Percentiles rank a stretch among this genome's conserved stretches.
Conservation (phyloP, 768 basidiomycete species). For the Pleurotus ostreatus region DNA sequence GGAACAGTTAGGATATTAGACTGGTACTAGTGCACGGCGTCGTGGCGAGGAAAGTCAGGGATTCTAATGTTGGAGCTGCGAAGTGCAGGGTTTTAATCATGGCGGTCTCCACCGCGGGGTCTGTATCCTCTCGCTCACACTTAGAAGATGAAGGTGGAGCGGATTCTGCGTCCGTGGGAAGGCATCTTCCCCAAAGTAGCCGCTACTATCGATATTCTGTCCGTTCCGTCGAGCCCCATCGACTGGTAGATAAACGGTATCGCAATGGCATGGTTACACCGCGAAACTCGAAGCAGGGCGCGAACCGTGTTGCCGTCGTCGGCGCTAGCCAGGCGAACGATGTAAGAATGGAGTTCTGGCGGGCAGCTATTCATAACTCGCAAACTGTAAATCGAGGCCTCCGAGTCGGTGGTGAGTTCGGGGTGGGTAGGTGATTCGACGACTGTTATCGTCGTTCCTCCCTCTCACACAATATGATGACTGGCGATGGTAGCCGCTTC, state of each 20-base stretch:
- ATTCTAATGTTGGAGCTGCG: conserved; percentile 36
- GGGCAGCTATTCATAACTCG: conserved; percentile 32
- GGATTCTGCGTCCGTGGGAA: conserved; percentile 32
- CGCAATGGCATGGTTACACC: conserved; percentile 33
- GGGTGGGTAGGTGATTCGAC: too few species aligned
- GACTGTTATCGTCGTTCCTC: too few species aligned
- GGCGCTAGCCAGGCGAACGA: conserved; percentile 36
- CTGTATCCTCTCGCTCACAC: background rate
- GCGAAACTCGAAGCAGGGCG: conserved; percentile 34
- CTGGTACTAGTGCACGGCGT: conserved; percentile 32
- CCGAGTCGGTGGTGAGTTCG: background rate
- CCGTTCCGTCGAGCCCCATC: conserved; percentile 26
- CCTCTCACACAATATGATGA: background rate
- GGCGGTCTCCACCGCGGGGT: conserved; percentile 9
- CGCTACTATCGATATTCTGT: conserved; percentile 23
- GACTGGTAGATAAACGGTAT: conserved; percentile 36
- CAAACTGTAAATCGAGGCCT: background rate
- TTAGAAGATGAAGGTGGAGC: conserved; percentile 12
- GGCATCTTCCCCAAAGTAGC: conserved; percentile 27
- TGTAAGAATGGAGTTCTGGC: conserved; percentile 40
- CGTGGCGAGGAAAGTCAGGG: conserved; percentile 32
- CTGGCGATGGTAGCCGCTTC: conserved; percentile 8
- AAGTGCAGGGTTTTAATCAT: conserved; percentile 31
- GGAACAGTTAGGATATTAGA: conserved; percentile 39
- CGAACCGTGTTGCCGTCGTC: conserved; percentile 34